A percentile compares a stretch with the other conserved stretches of the same genome.
Conservation (phyloP, 2,329 filamentous ascomycete species). For the Shiraia sp. region DNA sequence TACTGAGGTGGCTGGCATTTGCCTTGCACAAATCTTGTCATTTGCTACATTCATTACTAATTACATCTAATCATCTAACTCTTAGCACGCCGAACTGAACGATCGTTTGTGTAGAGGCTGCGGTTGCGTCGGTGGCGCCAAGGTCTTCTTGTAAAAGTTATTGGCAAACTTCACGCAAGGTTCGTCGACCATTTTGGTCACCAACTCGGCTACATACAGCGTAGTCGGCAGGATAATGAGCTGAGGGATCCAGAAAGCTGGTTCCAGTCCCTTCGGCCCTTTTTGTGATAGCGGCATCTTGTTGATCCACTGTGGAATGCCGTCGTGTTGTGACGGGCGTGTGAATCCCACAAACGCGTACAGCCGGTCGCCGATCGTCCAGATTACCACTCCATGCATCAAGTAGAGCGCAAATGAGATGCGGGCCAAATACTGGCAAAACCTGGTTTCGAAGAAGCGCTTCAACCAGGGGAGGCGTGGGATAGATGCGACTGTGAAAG, state of each 20-base stretch:
- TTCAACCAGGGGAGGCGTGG: conserved; percentile 59
- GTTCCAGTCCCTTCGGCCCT: conserved; percentile 61
- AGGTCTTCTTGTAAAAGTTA: conserved; percentile 59
- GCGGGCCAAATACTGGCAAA: conserved; percentile 60
- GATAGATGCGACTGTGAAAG: conserved; percentile 59
- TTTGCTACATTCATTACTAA: background rate
- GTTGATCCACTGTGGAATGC: conserved; percentile 62
- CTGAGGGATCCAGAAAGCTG: conserved; percentile 63
- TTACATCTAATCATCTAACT: background rate
- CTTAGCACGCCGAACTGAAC: conserved; percentile 4
- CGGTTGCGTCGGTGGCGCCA: conserved; percentile 24
- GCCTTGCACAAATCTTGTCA: background rate
- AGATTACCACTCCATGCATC: conserved; percentile 57
- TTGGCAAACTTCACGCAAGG: conserved; percentile 57
- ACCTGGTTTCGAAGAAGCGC: conserved; percentile 51
- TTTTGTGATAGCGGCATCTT: conserved; percentile 57
- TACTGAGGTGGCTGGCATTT: no score
- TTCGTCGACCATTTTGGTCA: conserved; percentile 47
- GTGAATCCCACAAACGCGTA: conserved; percentile 65
- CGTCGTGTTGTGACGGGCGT: conserved; percentile 53
- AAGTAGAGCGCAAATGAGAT: conserved; percentile 64
- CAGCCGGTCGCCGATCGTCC: conserved; percentile 57
- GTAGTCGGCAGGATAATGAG: conserved; percentile 50
- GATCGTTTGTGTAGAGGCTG: conserved; percentile 4
- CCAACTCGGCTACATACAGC: conserved; percentile 37